Base-by-base conservation (phyloP, 768 basidiomycete species). In the Tylopilus intermedius region DNA sequence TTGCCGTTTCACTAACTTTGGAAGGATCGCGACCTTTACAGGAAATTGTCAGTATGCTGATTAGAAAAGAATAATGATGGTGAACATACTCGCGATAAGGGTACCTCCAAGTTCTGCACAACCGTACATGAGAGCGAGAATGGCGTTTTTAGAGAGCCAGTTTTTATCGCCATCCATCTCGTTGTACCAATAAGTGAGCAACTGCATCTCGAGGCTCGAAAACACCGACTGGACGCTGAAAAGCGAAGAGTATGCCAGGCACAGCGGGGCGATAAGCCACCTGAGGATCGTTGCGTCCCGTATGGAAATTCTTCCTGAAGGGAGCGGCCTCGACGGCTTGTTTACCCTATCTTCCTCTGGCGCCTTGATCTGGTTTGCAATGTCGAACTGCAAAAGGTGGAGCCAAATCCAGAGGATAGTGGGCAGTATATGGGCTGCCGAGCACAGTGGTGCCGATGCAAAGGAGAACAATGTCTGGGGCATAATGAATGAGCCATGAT, bases 271-370 rank as follows among this genome's bases (percentile, higher is more conserved):
- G 8, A 71, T 59, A 8, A 70, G 45, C 70, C 72, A 72, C 5
- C 74, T 72, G 18, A 78, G 62, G 1, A 67, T 47, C 8, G 55
- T 60, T 5, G 77, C 73, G 14, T 72, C 50, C 5, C 29, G 49
- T 0, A 73, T 45, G n/a, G 67, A 67, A 22, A 79, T 72, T 22
- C 74, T 73, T 1, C 71, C 72, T 8, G 77, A 64, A 0, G 78
- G 77, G 22, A 79, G 58, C 0, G 78, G 78, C 11, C 78, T 62
- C 51, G 73, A 71, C 2, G 74, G 72, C 48, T 77, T 76, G 61
- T 79, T 79, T 44, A 66, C 41, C 22, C 57, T 66, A 51, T 79
- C 78, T 59, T 79, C 78, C 10, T 71, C 70, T 5, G 70, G 67
- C 6, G 67, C 64, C 30, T 71, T 64, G 21, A 67, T 69, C 58